Base-by-base conservation (phyloP, 192 early-diverging fungal genomes). In the Backusella psychrophila region DNA sequence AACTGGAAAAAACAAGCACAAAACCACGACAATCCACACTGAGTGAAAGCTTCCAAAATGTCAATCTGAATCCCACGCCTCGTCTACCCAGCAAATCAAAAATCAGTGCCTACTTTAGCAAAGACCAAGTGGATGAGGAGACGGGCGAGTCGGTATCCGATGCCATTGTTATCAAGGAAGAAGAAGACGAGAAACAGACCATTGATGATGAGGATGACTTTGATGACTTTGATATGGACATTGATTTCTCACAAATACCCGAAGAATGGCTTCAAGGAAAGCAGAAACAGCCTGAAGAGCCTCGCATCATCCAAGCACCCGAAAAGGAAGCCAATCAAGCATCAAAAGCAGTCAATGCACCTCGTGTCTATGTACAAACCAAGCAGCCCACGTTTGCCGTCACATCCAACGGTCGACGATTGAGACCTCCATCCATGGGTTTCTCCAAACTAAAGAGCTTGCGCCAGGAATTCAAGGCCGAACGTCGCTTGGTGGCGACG, bases 191-290 rank as follows among this genome's bases (percentile, higher is more conserved):
- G 8, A 68, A 34, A 5, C 19, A 1, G 11, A n/a, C 11, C 0
- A 2, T 21, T 14, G 38, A 12, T 12, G 15, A 35, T 26, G 15
- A 21, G 2, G 19, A 38, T 34, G 38, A 3, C 17, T 66, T 66
- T 75, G 65, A 56, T 14, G 81, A 81, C 3, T 84, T 84, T 78
- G 83, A 68, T 63, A 63, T 63, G 38, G 79, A 82, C 19, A 75
- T 86, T 26, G 79, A 83, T 15, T 72, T 74, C n/a, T 66, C 78
- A 34, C 75, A 87, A 26, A 63, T 86, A 15, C 66, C 74, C 12
- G 80, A 80, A 5, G 59, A 83, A 41, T 84, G 81, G 71, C 78
- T 84, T 44, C 78, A 83, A 29, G 76, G 66, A 0, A 35, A 42
- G 2, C 56, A 74, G 14, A 35, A 14, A 52, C 68, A 17, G 53